Conservation (phyloP, 2,329 filamentous ascomycete species). For the Cytospora piceicola region DNA sequence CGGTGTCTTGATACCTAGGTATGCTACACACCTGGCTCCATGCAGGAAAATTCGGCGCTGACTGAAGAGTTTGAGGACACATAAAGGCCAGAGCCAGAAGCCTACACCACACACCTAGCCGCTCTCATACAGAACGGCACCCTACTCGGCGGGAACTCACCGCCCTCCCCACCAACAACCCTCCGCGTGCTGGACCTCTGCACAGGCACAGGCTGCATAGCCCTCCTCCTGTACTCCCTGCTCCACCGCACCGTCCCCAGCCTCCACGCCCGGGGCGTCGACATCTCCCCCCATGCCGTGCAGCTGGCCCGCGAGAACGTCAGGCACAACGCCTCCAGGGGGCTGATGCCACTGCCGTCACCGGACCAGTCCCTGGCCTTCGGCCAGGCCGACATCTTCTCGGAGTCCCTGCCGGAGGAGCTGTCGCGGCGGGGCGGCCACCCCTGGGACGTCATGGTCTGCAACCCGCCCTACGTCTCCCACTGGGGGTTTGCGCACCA, state of each 20-base stretch:
- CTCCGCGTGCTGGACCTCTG: constrained; percentile 82
- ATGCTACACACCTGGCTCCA: constrained; percentile 28
- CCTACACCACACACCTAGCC: constrained; percentile 63
- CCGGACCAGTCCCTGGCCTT: constrained; percentile 34
- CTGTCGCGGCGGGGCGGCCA: not conserved
- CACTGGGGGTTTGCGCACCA: constrained; percentile 61
- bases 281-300: constrained; percentile 71
- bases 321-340: constrained; percentile 48
- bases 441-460: constrained; percentile 70
- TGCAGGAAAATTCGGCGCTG: not conserved
- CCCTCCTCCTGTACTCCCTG: constrained; percentile 71
- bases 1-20: constrained; percentile 86
- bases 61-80: constrained; percentile 15
- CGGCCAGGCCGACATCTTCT: constrained; percentile 49
- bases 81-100: constrained; percentile 68
- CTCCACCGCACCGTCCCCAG: constrained; percentile 41
- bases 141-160: constrained; percentile 8
- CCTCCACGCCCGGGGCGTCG: constrained; percentile 68
- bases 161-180: not conserved
- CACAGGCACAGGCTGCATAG: constrained; percentile 89
- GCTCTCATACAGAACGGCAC: constrained; percentile 42
- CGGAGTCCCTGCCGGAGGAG: constrained; percentile 35
- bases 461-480: constrained; percentile 93
- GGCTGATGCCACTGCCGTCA: constrained; percentile 17
- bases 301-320: constrained; percentile 68